Percentiles rank a stretch among this genome's conserved stretches.
Conservation (phyloP, 2,329 filamentous ascomycete species). For the Exophiala spinifera region DNA sequence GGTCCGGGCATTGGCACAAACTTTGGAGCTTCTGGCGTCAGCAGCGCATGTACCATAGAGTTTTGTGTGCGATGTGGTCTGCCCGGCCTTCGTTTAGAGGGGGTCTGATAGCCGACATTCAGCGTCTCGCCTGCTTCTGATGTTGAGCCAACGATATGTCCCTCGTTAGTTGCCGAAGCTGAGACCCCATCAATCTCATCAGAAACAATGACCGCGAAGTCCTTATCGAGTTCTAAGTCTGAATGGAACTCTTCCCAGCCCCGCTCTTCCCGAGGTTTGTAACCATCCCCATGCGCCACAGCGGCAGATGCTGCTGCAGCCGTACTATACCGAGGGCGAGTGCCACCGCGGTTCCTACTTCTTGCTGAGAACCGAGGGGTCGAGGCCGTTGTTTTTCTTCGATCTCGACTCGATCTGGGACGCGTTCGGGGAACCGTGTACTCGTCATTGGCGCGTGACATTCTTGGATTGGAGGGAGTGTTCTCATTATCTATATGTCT, state of each 20-base stretch:
- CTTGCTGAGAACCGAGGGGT: conserved; percentile 26
- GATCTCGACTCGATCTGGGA: conserved; percentile 43
- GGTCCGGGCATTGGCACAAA: conserved; percentile 47
- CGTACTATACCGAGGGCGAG: conserved; percentile 71
- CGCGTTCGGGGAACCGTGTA: conserved; percentile 42
- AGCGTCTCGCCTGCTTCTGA: conserved; percentile 65
- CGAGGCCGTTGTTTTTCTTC: conserved; percentile 17
- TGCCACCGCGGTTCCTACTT: conserved; percentile 21
- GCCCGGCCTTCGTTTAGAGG: conserved; percentile 59
- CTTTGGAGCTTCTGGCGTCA: conserved; percentile 57
- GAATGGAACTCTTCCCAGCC: conserved; percentile 98
- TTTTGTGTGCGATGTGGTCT: conserved; percentile 63
- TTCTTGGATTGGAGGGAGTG: conserved; percentile 10
- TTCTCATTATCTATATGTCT: conserved; percentile 71
- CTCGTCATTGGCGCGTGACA: conserved; percentile 56
- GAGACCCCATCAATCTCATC: conserved; percentile 79
- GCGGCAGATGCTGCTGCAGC: conserved; percentile 82
- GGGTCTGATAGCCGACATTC: conserved; percentile 79
- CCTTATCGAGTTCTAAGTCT: conserved; percentile 82
- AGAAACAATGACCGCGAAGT: conserved; percentile 73
- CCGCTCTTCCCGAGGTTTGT: conserved; percentile 94
- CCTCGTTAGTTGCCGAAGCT: conserved; percentile 36
- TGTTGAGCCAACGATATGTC: conserved; percentile 14
- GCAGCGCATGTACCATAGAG: conserved; percentile 59
- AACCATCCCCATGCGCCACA: conserved; percentile 87